A percentile compares a stretch with the other conserved stretches of the same genome.
Conservation (phyloP, 2,329 filamentous ascomycete genomes). For the Lasiodiplodia gonubiensis region DNA sequence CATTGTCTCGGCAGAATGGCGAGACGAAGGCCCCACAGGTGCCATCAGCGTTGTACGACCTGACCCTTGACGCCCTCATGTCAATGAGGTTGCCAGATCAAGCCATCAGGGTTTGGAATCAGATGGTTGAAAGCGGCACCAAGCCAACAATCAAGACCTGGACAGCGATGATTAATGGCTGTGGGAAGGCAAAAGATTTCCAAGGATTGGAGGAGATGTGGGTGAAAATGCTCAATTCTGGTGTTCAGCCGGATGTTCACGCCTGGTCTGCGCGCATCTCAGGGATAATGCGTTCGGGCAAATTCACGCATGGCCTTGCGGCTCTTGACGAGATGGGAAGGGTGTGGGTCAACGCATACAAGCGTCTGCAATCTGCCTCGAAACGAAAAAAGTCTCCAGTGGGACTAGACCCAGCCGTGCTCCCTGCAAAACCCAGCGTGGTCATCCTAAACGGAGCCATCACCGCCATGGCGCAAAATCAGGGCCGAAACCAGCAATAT, state of each 20-base stretch:
- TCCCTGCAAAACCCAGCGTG: slow-evolving; percentile 62
- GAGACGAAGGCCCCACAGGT: background rate
- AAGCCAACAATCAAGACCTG: slow-evolving; percentile 69
- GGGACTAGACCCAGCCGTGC: slow-evolving; percentile 29
- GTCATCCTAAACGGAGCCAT: slow-evolving; percentile 73
- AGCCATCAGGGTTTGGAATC: slow-evolving; percentile 63
- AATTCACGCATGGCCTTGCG: slow-evolving; percentile 62
- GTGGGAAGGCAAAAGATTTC: slow-evolving; percentile 64
- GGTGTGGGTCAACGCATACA: slow-evolving; percentile 58
- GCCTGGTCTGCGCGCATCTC: slow-evolving; percentile 76
- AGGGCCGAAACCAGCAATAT: slow-evolving; percentile 37
- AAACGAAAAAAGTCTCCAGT: slow-evolving; percentile 26
- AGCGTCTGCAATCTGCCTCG: background rate
- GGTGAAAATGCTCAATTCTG: slow-evolving; percentile 64
- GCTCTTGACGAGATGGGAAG: slow-evolving; percentile 71
- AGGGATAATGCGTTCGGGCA: slow-evolving; percentile 64
- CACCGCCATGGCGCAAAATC: slow-evolving; percentile 48
- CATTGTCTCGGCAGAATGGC: background rate
- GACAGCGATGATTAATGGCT: slow-evolving; percentile 75
- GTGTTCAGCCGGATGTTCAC: slow-evolving; percentile 64
- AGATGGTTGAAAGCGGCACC: slow-evolving; percentile 60
- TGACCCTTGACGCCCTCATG: slow-evolving; percentile 57
- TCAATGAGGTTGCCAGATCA: slow-evolving; percentile 47
- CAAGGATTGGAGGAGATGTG: slow-evolving; percentile 70
- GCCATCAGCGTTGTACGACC: slow-evolving; percentile 41